Evolutionary conservation across 345 rosid genomes (phyloP), one percentile per base, ranked within the genome.

Genomic region (Abelmoschus esculentus): DNA sequence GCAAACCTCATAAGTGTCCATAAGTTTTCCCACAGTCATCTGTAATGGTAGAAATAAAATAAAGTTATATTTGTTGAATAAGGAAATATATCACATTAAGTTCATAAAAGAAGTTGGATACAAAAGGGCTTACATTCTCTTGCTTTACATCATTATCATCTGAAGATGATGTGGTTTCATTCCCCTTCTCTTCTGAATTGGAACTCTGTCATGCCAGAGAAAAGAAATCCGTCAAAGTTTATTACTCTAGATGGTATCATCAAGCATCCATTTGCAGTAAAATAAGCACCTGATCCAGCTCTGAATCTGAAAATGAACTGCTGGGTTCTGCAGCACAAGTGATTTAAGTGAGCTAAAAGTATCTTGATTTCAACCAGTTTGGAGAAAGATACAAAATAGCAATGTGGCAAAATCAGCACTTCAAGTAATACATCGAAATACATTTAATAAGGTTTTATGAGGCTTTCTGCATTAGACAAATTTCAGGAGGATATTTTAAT

Each of bases 281-380:
- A 11, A 72, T 54, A 69, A 34, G 60, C 72, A 90, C 98, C 87
- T 87, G 84, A 73, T 79, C 86, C 58, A 74, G 78, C 75, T 86
- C 87, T 0, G 85, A 28, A 75, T 83, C 89, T 62, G 87, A 66
- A 76, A 69, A 46, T 19, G 78, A 76, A 52, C 75, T 70, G 76
- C 80, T 78, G 75, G 80, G 79, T 69, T 79, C 89, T 88, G 90
- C 67, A 81, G 70, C 67, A 79, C 74, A 80, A 75, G 72, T 47
- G 34, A 74, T 74, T 15, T n/a, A 29, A 68, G 65, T 28, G 61
- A 26, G 10, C 52, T 19, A 44, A 42, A 64, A 7, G 7, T 17
- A 31, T 28, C 57, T 57, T 15, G 38, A 28, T 6, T 31, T 56
- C 50, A 49, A 67, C 32, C 44, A 26, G 42, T 15, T 34, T 19